Evolutionary conservation across 148 eudicot genomes (phyloP).

Genomic region (Cornus suecica): DNA sequence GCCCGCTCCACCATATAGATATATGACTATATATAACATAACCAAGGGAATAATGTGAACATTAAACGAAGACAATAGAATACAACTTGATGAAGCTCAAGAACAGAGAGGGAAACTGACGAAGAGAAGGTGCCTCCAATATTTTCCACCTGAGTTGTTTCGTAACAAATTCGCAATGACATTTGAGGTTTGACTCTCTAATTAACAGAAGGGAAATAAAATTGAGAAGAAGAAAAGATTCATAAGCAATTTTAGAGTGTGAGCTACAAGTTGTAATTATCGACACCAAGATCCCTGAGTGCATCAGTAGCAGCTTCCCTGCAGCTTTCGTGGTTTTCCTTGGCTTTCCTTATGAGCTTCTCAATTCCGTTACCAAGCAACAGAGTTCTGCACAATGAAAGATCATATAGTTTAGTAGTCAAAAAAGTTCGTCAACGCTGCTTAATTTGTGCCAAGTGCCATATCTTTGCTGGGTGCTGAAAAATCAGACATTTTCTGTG

Average conservation of each 20-base stretch:
- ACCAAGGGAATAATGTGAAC: too few species aligned
- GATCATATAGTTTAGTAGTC: not conserved
- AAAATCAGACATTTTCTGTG: too few species aligned
- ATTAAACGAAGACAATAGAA: too few species aligned
- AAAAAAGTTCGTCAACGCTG: not conserved
- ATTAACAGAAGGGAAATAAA: not conserved
- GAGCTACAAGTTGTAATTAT: conserved; percentile 64
- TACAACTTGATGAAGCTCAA: too few species aligned
- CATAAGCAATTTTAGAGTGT: not conserved
- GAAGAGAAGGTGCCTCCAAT: too few species aligned
- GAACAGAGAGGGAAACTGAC: too few species aligned
- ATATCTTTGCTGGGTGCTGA: too few species aligned
- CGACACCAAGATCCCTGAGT: conserved; percentile 84
- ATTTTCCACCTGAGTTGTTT: too few species aligned
- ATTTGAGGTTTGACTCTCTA: not conserved
- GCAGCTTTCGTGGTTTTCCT: conserved; percentile 65
- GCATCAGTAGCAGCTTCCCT: conserved; percentile 88
- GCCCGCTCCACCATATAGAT: too few species aligned
- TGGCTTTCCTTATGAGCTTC: conserved; percentile 74
- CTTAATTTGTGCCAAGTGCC: not conserved
- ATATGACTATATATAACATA: too few species aligned
- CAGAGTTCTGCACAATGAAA: conserved; percentile 45
- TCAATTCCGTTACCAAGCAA: conserved; percentile 76
- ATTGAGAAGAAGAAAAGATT: not conserved
- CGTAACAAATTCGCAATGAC: too few species aligned